Evolutionary conservation across 2,329 filamentous ascomycete species (phyloP), one percentile per base, ranked within the genome.

Genomic region (Simplicillium sp.): DNA sequence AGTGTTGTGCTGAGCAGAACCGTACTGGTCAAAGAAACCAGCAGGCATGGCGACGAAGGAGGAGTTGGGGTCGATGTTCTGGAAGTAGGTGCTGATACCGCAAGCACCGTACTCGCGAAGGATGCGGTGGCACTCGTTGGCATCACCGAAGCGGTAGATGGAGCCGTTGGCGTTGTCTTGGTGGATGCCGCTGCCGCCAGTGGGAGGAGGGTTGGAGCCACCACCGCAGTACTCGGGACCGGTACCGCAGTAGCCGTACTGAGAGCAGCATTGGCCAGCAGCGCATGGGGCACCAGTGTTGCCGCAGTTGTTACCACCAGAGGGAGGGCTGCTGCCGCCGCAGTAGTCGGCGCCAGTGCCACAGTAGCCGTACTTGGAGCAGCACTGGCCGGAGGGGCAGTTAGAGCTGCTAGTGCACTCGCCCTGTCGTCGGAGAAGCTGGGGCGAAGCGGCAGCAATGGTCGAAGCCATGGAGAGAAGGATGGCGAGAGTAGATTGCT

Each of bases 321-420:
- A 14, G 28, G 31, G 31, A 33, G 31, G 31, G 15, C 7, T 13
- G 17, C 8, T 7, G 14, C 35, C 35, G 35, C 16, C n/a, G 38
- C 50, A 52, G 46, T 52, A 47, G 12, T 42, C 44, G 9, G 43
- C 13, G 2, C 47, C 49, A 31, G 31, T 39, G 11, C 49, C 49
- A 36, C 49, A 51, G 43, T 44, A 51, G 14, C 46, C 46, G 28
- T 44, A 49, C 37, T 44, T 29, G 16, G 41, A 45, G 46, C 49
- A 51, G 46, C 49, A 51, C 36, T 29, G 38, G 18, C 41, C 41
- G 7, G 41, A 13, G 8, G 41, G 29, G 33, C 41, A 43, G 28
- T 39, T 45, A 33, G 44, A 40, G 33, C 39, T 40, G 43, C 37
- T 46, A 17, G 53, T 52, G 34, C 45, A 48, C 13, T 41, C 46